Percentiles rank a stretch among this genome's conserved stretches.
Evolutionary conservation across 2,329 filamentous ascomycete species (phyloP).

Genomic region (Botrytis porri): DNA sequence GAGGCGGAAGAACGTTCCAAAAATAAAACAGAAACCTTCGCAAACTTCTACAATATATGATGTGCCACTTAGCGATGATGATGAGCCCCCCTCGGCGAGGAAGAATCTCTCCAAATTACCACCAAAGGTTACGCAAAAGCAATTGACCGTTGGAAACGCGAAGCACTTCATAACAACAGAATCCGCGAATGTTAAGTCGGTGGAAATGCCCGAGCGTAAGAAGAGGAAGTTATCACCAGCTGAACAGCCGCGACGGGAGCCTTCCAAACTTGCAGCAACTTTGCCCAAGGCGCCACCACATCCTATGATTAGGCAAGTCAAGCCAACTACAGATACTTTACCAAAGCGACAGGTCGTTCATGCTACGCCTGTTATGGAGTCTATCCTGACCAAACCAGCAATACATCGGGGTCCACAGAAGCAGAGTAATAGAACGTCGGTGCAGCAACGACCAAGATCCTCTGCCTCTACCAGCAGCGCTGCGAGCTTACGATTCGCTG

Average conservation of each 20-base stretch:
- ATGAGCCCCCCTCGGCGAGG: neutral
- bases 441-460: neutral
- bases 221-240: conserved; percentile 33
- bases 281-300: conserved; percentile 21
- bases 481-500: neutral
- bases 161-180: neutral
- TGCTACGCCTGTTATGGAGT: neutral
- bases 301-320: neutral
- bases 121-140: conserved; percentile 12
- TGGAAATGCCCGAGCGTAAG: conserved; percentile 28
- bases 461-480: neutral
- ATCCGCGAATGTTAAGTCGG: neutral
- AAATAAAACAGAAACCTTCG: conserved; percentile 19
- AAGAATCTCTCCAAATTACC: conserved; percentile 11
- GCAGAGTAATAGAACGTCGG: neutral
- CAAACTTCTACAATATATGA: conserved; percentile 3
- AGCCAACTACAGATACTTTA: neutral
- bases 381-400: neutral
- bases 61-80: conserved; percentile 8
- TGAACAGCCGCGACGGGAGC: conserved; percentile 13
- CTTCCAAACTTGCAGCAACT: conserved; percentile 7
- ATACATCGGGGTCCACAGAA: neutral
- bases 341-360: neutral
- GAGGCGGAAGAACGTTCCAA: conserved; percentile 24
- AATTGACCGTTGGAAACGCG: neutral